A percentile compares a stretch with the other conserved stretches of the same genome.
phyloP scores from a whole-genome alignment of 148 eudicot species.

The Polygonum aviculare region DNA sequence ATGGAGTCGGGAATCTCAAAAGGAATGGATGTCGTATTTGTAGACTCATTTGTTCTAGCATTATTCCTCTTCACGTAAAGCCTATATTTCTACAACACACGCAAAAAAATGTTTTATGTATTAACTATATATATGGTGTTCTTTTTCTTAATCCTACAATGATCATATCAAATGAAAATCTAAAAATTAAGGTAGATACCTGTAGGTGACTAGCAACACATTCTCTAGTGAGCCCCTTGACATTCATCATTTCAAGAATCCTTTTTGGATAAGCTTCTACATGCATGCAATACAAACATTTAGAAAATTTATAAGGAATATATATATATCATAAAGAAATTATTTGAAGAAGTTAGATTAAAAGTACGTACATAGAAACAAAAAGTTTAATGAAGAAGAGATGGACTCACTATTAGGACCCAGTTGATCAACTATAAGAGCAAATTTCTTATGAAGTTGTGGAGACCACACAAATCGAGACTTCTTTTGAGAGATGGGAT shows the following conservation, averaged over 20 bases:
- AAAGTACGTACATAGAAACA: not conserved
- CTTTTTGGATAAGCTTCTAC: constrained; percentile 89
- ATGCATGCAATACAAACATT: not conserved
- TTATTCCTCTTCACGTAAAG: constrained; percentile 53
- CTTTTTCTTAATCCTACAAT: not conserved
- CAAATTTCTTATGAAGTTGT: not conserved
- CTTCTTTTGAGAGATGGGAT: not conserved
- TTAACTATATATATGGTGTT: not conserved
- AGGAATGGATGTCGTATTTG: constrained; percentile 10
- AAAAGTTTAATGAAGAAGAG: not conserved
- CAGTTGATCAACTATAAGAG: not conserved
- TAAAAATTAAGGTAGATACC: constrained; percentile 17
- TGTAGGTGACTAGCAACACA: constrained; percentile 96
- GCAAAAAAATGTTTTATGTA: not conserved
- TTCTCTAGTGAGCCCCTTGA: constrained; percentile 79
- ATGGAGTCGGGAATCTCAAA: constrained; percentile 11
- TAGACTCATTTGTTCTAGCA: constrained; percentile 14
- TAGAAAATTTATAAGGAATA: no score
- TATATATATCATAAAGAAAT: not conserved
- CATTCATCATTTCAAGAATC: constrained; percentile 81
- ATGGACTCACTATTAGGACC: not conserved
- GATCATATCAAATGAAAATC: not conserved
- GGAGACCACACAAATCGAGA: not conserved
- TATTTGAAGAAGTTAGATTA: not conserved
- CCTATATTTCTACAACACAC: constrained; percentile 66